Evolutionary conservation across 2,329 filamentous ascomycete genomes (phyloP).

Genomic region (Sporothrix variecibatus): DNA sequence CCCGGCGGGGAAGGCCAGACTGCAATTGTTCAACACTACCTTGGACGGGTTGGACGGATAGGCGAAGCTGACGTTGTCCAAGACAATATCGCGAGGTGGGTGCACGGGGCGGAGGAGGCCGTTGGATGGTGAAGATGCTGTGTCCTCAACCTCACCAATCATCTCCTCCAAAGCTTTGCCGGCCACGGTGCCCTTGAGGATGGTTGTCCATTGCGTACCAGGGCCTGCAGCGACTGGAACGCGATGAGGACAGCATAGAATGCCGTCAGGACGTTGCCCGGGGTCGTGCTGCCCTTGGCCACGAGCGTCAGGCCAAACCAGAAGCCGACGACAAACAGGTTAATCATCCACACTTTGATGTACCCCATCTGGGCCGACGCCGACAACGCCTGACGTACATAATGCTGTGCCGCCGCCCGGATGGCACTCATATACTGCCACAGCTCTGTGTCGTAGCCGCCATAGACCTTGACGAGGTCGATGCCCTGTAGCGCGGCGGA

Average conservation of each 20-base stretch:
- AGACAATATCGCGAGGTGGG: slow-evolving; percentile 68
- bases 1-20: slow-evolving; percentile 70
- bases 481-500: slow-evolving; percentile 72
- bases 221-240: slow-evolving; percentile 70
- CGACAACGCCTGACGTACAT: slow-evolving; percentile 62
- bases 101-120: slow-evolving; percentile 33
- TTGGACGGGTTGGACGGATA: slow-evolving; percentile 72
- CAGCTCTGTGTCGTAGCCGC: slow-evolving; percentile 70
- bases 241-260: slow-evolving; percentile 82
- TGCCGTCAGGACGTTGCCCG: slow-evolving; percentile 74
- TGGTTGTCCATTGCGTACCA: slow-evolving; percentile 72
- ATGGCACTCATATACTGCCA: slow-evolving; percentile 60
- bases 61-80: slow-evolving; percentile 73
- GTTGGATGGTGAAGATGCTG: neutral
- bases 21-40: slow-evolving; percentile 60
- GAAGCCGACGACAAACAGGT: slow-evolving; percentile 85
- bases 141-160: neutral
- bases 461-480: slow-evolving; percentile 84
- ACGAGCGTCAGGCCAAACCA: slow-evolving; percentile 81
- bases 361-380: slow-evolving; percentile 65
- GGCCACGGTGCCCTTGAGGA: slow-evolving; percentile 79
- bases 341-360: slow-evolving; percentile 71
- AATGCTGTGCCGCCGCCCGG: slow-evolving; percentile 45
- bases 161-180: slow-evolving; percentile 56
- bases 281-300: slow-evolving; percentile 54